Percentiles rank a stretch among this genome's conserved stretches.
phyloP scores from a whole-genome alignment of 176 grass and related monocot genomes.

The Carex myosuroides region DNA sequence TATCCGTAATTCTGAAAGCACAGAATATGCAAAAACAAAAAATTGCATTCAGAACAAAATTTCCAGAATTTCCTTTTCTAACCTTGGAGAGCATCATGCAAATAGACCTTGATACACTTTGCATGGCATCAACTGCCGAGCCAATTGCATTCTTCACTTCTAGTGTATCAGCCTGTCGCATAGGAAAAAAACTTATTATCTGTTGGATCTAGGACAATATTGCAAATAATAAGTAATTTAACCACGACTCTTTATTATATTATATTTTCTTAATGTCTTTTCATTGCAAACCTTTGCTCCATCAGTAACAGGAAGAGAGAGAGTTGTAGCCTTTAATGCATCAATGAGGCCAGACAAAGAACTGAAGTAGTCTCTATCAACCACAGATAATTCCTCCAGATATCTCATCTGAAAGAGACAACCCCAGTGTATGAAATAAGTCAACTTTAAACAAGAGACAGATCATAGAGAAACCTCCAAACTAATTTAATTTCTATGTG shows the following conservation, averaged over 20 bases:
- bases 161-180: constrained; percentile 49
- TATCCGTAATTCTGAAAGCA: neutral
- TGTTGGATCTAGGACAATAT: neutral
- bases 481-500: neutral
- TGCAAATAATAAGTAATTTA: neutral
- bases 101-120: constrained; percentile 43
- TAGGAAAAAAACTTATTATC: neutral
- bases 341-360: constrained; percentile 47
- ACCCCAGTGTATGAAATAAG: constrained; percentile 10
- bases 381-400: constrained; percentile 52
- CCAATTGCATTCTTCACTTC: constrained; percentile 41
- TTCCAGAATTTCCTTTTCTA: neutral
- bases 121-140: constrained; percentile 57
- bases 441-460: neutral
- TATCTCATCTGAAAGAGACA: constrained; percentile 42
- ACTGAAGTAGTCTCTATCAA: constrained; percentile 43
- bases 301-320: constrained; percentile 45
- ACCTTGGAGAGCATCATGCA: constrained; percentile 43
- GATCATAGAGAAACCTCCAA: neutral
- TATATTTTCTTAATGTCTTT: neutral
- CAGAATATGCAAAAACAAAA: neutral
- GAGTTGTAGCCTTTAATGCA: constrained; percentile 38
- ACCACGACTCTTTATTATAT: neutral
- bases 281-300: constrained; percentile 46
- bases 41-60: neutral